Conservation (phyloP, 768 basidiomycete genomes). For the Mycena amicta region DNA sequence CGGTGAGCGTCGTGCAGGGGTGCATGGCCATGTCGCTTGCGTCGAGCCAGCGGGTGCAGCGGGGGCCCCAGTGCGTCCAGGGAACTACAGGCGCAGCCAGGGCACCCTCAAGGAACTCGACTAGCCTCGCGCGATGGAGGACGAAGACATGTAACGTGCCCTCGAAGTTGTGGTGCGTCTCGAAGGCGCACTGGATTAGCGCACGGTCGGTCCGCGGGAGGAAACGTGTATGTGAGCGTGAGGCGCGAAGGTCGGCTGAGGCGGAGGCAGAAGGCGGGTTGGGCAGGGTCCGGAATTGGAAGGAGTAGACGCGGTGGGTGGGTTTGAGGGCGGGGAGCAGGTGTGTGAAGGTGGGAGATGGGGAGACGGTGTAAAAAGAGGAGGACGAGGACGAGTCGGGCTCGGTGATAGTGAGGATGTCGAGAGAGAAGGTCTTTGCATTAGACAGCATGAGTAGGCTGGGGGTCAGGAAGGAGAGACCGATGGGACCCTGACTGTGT, state of each 20-base stretch:
- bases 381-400: too few species aligned
- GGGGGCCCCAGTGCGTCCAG: not conserved
- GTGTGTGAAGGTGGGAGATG: not conserved
- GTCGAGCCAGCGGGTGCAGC: not conserved
- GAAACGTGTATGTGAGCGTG: not conserved
- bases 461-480: not conserved
- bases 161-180: not conserved
- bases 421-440: not conserved
- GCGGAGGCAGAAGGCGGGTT: not conserved
- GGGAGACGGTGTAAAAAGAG: too few species aligned
- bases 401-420: not conserved
- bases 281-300: constrained; percentile 1
- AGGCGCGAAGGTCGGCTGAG: not conserved
- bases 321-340: not conserved
- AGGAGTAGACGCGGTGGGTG: not conserved
- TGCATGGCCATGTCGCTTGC: not conserved
- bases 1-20: not conserved
- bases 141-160: not conserved
- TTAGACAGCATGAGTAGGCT: not conserved
- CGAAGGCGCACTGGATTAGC: not conserved
- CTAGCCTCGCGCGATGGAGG: not conserved
- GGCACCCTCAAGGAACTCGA: not conserved
- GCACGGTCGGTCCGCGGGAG: not conserved
- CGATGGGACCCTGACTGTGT: not conserved
- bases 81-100: not conserved